Percentiles rank a stretch among this genome's conserved stretches.
Evolutionary conservation across 192 early-diverging fungal species (phyloP).

Genomic region (Umbelopsis sp.): DNA sequence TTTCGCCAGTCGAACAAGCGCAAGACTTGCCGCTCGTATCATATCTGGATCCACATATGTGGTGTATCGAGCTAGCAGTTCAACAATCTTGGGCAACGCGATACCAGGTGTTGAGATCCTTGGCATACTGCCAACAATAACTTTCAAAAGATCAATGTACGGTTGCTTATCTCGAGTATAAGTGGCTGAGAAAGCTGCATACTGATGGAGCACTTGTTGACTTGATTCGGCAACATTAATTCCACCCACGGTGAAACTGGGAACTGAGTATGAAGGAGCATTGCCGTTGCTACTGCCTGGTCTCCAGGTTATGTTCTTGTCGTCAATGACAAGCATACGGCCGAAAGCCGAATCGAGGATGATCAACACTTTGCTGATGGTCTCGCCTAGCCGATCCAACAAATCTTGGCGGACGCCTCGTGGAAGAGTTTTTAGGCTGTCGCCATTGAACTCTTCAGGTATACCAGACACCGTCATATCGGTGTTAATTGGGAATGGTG

Average conservation of each 20-base stretch:
- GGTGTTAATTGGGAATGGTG: slow-evolving; percentile 50
- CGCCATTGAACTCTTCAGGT: slow-evolving; percentile 37
- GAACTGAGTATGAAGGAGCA: slow-evolving; percentile 28
- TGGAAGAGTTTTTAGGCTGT: slow-evolving; percentile 31
- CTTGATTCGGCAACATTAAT: slow-evolving; percentile 29
- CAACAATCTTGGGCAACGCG: slow-evolving; percentile 64
- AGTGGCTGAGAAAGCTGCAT: slow-evolving; percentile 50
- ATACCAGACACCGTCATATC: slow-evolving; percentile 43
- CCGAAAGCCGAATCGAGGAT: slow-evolving; percentile 63
- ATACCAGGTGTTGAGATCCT: slow-evolving; percentile 69
- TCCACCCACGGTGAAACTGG: slow-evolving; percentile 23
- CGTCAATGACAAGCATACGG: slow-evolving; percentile 49
- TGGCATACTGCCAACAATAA: slow-evolving; percentile 75
- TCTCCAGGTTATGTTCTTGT: slow-evolving; percentile 45
- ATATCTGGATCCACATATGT: slow-evolving; percentile 88
- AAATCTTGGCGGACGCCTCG: slow-evolving; percentile 68
- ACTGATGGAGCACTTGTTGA: slow-evolving; percentile 48
- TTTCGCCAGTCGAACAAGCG: slow-evolving; percentile 66
- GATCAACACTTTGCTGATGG: slow-evolving; percentile 59
- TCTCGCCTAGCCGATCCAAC: slow-evolving; percentile 69
- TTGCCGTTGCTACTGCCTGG: slow-evolving; percentile 5
- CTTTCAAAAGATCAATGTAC: slow-evolving; percentile 69
- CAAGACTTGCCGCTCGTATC: slow-evolving; percentile 63
- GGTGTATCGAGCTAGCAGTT: slow-evolving; percentile 79
- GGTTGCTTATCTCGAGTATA: slow-evolving; percentile 61